phyloP scores from a whole-genome alignment of 2,329 filamentous ascomycete genomes.

The Coccinonectria pachysandricola region DNA sequence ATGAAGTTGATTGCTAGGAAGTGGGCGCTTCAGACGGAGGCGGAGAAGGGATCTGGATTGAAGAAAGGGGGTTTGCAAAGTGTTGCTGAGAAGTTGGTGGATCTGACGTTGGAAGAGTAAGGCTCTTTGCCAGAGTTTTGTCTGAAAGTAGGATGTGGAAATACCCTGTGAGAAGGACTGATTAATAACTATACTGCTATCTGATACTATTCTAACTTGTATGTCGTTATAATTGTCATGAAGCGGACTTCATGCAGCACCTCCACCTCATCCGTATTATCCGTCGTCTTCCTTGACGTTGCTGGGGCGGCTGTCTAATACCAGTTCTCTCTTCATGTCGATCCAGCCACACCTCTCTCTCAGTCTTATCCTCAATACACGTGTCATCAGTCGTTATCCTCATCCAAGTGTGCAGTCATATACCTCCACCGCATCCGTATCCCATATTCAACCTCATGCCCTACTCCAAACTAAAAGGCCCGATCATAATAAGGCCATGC shows the following conservation, averaged over 20 bases:
- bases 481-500: conserved; percentile 10
- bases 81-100: conserved; percentile 15
- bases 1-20: conserved; percentile 57
- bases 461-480: background rate
- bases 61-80: conserved; percentile 11
- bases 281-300: conserved; percentile 2
- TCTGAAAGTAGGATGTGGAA: too few species aligned
- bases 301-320: background rate
- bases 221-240: too few species aligned
- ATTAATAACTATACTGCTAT: too few species aligned
- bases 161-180: too few species aligned
- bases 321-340: background rate
- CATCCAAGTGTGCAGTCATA: conserved; percentile 8
- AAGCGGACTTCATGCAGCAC: too few species aligned
- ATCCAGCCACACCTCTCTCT: background rate
- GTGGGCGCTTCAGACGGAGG: conserved; percentile 45
- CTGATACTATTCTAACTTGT: too few species aligned
- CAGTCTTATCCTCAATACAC: conserved; percentile 6
- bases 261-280: conserved; percentile 3
- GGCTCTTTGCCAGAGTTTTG: too few species aligned
- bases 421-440: conserved; percentile 1
- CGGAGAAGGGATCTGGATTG: conserved; percentile 9
- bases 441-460: background rate
- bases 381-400: conserved; percentile 12
- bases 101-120: conserved; percentile 16